Evolutionary conservation across 108 stramenopile species (phyloP).

Genomic region (Cyclotella distinguenda): DNA sequence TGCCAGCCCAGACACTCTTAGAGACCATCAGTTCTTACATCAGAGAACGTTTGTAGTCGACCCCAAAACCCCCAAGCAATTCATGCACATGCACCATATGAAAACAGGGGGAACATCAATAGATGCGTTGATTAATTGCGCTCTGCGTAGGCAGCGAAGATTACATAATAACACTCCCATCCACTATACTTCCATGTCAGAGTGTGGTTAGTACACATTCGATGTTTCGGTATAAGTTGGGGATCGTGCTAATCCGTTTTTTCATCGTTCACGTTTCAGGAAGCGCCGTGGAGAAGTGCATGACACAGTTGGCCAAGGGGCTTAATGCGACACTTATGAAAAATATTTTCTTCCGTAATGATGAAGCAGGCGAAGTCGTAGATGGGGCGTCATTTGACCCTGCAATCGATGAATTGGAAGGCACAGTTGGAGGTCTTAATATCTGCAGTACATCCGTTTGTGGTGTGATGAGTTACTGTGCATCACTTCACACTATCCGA

Average conservation of each 20-base stretch:
- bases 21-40: not conserved
- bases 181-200: slow-evolving; percentile 35
- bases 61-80: slow-evolving; percentile 54
- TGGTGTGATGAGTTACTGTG: slow-evolving; percentile 68
- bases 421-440: slow-evolving; percentile 28
- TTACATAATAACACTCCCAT: slow-evolving; percentile 21
- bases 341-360: slow-evolving; percentile 45
- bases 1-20: slow-evolving; percentile 4
- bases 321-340: slow-evolving; percentile 33
- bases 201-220: slow-evolving; percentile 42
- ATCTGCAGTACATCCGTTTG: slow-evolving; percentile 42
- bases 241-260: too few species aligned
- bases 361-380: slow-evolving; percentile 19
- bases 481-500: slow-evolving; percentile 55
- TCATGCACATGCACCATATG: slow-evolving; percentile 85
- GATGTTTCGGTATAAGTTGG: too few species aligned
- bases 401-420: slow-evolving; percentile 32
- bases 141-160: slow-evolving; percentile 37
- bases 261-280: too few species aligned
- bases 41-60: slow-evolving; percentile 36
- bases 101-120: slow-evolving; percentile 78
- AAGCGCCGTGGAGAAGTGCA: slow-evolving; percentile 19
- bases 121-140: slow-evolving; percentile 57
- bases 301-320: slow-evolving; percentile 27
- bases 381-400: slow-evolving; percentile 36